These are phyloP conservation scores for Plasmopara muralis DNA, from an alignment of 352 stramenopile genomes.

Conservation along the genomic window DNA sequence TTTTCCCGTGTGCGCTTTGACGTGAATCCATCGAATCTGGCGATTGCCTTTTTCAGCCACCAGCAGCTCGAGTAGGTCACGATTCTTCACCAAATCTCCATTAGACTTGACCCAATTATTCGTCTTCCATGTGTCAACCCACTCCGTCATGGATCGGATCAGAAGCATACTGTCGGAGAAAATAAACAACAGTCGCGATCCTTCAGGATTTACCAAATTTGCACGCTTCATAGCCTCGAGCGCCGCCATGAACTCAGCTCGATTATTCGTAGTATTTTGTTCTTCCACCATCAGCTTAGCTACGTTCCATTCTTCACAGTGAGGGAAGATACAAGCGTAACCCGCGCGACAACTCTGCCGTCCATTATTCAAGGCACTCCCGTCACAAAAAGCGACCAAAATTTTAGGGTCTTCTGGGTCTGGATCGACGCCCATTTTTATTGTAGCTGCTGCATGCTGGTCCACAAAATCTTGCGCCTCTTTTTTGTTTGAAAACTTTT, in stretches of 20 bases:
- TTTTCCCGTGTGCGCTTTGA: constrained; percentile 56
- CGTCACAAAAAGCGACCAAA: constrained; percentile 76
- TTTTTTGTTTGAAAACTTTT: constrained; percentile 44
- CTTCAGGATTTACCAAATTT: constrained; percentile 42
- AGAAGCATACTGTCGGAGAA: constrained; percentile 75
- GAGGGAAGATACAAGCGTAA: constrained; percentile 74
- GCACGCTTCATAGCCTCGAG: constrained; percentile 59
- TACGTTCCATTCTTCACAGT: constrained; percentile 56
- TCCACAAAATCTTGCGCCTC: constrained; percentile 49
- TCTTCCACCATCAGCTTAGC: constrained; percentile 40
- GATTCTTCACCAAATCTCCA: constrained; percentile 47
- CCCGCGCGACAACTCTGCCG: constrained; percentile 42
- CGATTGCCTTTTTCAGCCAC: constrained; percentile 34
- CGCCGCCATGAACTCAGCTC: constrained; percentile 49
- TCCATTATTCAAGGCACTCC: constrained; percentile 61
- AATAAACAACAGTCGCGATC: constrained; percentile 43
- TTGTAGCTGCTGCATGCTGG: constrained; percentile 16
- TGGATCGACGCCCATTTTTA: constrained; percentile 16
- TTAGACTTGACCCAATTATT: constrained; percentile 64
- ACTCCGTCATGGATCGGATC: constrained; percentile 78
- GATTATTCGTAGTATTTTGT: constrained; percentile 38
- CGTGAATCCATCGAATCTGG: constrained; percentile 53
- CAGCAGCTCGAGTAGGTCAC: constrained; percentile 59
- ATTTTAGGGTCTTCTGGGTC: constrained; percentile 42
- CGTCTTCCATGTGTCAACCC: constrained; percentile 49